These are phyloP conservation scores for Metschnikowia bowlesiae DNA, from an alignment of 805 yeast genomes.

Conservation along the genomic window DNA sequence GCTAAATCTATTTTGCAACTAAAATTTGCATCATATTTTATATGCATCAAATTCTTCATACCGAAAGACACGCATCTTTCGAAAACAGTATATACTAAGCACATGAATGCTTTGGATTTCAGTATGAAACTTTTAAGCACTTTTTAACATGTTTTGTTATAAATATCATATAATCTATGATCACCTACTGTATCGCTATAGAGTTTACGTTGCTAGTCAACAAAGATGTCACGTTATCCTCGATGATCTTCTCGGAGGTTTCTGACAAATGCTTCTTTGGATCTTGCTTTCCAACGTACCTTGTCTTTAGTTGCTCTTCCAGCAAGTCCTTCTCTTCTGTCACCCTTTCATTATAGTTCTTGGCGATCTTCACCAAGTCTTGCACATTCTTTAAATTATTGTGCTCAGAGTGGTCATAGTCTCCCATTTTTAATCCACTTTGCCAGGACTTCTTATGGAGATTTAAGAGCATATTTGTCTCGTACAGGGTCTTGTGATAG, in stretches of 20 bases:
- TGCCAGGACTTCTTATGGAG: conserved; percentile 96
- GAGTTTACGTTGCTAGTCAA: conserved; percentile 87
- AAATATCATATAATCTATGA: neutral
- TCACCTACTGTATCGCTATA: conserved; percentile 70
- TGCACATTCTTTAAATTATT: conserved; percentile 69
- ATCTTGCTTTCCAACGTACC: conserved; percentile 97
- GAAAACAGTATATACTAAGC: neutral
- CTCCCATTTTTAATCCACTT: conserved; percentile 74
- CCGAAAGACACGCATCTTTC: conserved; percentile 4
- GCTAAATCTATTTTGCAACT: conserved; percentile 6
- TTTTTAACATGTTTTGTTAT: conserved; percentile 1
- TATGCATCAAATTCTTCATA: conserved; percentile 9
- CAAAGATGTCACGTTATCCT: conserved; percentile 83
- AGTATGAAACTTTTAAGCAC: conserved; percentile 7
- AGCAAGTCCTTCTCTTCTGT: conserved; percentile 85
- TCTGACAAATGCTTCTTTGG: conserved; percentile 96
- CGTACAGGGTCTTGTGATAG: conserved; percentile 86
- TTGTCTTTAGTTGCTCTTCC: conserved; percentile 86
- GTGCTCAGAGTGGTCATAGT: conserved; percentile 74
- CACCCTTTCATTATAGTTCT: conserved; percentile 83
- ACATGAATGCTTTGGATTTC: conserved; percentile 7
- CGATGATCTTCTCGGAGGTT: conserved; percentile 80
- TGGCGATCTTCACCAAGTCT: conserved; percentile 83
- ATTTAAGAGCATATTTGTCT: conserved; percentile 89
- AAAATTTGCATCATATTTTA: conserved; percentile 13